Conservation (phyloP, 192 early-diverging fungal species). For the Pilobolus umbonatus region DNA sequence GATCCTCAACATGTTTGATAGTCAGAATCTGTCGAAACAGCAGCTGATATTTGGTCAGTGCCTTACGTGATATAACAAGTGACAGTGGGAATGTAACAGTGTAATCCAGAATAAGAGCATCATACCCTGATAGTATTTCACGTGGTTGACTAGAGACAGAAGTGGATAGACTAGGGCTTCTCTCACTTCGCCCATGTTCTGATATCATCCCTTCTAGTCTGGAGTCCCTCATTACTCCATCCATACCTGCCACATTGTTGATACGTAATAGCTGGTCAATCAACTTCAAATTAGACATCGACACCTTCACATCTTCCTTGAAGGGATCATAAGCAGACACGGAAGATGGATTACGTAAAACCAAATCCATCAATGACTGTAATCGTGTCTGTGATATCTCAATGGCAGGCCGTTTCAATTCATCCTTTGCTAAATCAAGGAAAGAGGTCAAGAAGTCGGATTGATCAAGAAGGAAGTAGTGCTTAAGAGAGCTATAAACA, state of each 20-base stretch:
- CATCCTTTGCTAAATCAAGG: slow-evolving; percentile 77
- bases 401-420: slow-evolving; percentile 67
- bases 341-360: slow-evolving; percentile 81
- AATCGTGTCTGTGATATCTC: slow-evolving; percentile 69
- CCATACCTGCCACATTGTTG: slow-evolving; percentile 61
- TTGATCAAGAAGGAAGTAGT: slow-evolving; percentile 88
- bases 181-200: slow-evolving; percentile 3
- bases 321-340: slow-evolving; percentile 73
- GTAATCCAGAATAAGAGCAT: slow-evolving; percentile 77
- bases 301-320: slow-evolving; percentile 83
- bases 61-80: slow-evolving; percentile 77
- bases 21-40: slow-evolving; percentile 85
- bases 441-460: slow-evolving; percentile 94
- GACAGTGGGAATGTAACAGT: slow-evolving; percentile 86
- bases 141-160: neutral
- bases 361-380: slow-evolving; percentile 82
- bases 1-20: slow-evolving; percentile 85
- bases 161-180: slow-evolving; percentile 10
- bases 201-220: too few species aligned
- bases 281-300: slow-evolving; percentile 55
- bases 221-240: slow-evolving; percentile 15
- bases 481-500: slow-evolving; percentile 74
- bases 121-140: slow-evolving; percentile 50
- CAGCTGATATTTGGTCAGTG: slow-evolving; percentile 87
- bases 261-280: slow-evolving; percentile 71